Conservation (phyloP, 208 protist genomes). For the Phytomonas sp. region DNA sequence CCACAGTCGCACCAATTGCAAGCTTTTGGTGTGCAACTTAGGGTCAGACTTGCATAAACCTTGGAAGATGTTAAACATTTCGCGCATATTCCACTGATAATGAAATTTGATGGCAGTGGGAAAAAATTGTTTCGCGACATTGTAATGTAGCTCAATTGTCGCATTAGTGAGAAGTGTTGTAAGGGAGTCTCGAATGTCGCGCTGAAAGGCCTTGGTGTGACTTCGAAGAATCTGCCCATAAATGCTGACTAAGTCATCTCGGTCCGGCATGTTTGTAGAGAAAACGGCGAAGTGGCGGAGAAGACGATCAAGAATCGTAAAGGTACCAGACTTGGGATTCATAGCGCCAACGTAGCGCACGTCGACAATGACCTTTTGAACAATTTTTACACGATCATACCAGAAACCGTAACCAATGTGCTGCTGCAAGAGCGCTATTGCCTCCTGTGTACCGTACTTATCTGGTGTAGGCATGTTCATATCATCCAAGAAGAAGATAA, state of each 20-base stretch:
- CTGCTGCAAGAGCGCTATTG: slow-evolving; percentile 95
- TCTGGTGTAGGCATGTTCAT: slow-evolving; percentile 98
- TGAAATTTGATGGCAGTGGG: slow-evolving; percentile 98
- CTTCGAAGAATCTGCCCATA: slow-evolving; percentile 93
- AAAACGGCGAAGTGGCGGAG: slow-evolving; percentile 96
- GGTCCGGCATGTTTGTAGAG: slow-evolving; percentile 92
- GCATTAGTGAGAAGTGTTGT: slow-evolving; percentile 85
- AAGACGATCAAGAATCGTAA: slow-evolving; percentile 94
- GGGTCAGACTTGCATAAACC: slow-evolving; percentile 85
- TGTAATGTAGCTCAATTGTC: slow-evolving; percentile 89
- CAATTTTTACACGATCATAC: slow-evolving; percentile 95
- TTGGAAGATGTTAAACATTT: slow-evolving; percentile 96
- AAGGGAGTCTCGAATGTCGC: slow-evolving; percentile 83
- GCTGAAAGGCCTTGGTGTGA: slow-evolving; percentile 82
- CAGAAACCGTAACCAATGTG: slow-evolving; percentile 97
- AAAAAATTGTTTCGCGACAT: slow-evolving; percentile 91
- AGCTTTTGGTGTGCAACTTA: slow-evolving; percentile 75
- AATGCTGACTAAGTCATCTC: slow-evolving; percentile 88
- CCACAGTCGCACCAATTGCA: slow-evolving; percentile 91
- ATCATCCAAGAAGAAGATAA: slow-evolving; percentile 98
- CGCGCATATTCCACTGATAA: slow-evolving; percentile 98
- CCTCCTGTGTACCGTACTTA: slow-evolving; percentile 97
- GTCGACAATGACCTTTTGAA: slow-evolving; percentile 94
- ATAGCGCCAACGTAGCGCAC: slow-evolving; percentile 95
- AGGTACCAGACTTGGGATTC: slow-evolving; percentile 98